Evolutionary conservation across 345 rosid species (phyloP), one percentile per base, ranked within the genome.

Genomic region (Geranium rotundifolium): DNA sequence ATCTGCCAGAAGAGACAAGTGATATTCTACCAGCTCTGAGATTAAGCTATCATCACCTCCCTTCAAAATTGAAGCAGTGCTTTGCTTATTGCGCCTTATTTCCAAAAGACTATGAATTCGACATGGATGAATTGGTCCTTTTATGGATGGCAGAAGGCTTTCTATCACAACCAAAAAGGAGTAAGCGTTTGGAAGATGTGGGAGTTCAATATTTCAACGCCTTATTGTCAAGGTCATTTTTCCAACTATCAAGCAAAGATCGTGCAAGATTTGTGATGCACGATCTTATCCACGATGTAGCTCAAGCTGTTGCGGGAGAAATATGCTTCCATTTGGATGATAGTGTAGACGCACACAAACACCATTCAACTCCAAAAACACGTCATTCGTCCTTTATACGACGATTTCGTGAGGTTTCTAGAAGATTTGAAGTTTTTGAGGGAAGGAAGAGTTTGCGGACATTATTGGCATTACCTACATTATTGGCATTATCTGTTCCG

Each of bases 71-170:
- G 19, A 70, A 70, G 50, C 59, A 50, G 31, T 70, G 74, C 46
- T 70, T 65, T 56, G 34, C 74, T 17, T 70, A 70, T 17, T 70
- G 74, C 49, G 60, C 74, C 9, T n/a, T 70, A 20, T 58, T 72
- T 63, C 71, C 71, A 2, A 72, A 67, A 49, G 70, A 63, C 34
- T 50, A 62, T 29, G 59, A 30, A 39, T 63, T 54, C 50, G 64
- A 67, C 49, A 65, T 57, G 71, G 60, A 72, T 19, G 59, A 67
- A 31, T 19, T 72, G 12, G 61, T 70, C 34, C 37, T 65, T 20
- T 63, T 70, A n/a, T 70, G 74, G 74, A 70, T 65, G 49, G 74
- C 69, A 19, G 74, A 70, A 17, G 74, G 65, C 15, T 50, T 70
- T 18, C 7, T 55, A 54, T 29, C 55, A 29, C 67, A 37, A 4